Base-by-base conservation (phyloP, 768 basidiomycete species). In the Termitomyces sp. region DNA sequence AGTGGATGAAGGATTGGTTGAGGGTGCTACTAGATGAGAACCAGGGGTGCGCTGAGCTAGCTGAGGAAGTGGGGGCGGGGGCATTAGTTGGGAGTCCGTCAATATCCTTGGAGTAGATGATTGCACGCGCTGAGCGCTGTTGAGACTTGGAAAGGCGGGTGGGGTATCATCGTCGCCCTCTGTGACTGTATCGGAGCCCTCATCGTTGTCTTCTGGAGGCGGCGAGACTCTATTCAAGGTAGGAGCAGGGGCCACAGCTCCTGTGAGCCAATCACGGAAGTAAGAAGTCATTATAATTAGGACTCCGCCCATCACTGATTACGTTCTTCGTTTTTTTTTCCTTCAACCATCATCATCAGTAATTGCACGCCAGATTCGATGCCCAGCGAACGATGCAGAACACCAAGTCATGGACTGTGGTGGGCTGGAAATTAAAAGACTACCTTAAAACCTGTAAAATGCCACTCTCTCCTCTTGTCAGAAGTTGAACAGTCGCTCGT, bases 111-210 rank as follows among this genome's bases (percentile, higher is more conserved):
- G 73, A 1, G 44, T 60, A 12, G 74, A 50, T 47, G 55, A 62
- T 38, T 73, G 62, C 26, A 80, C 74, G 30, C 91, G 83, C 66
- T 93, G 91, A 4, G 86, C 87, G 61, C 91, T 92, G 67, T 79
- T 79, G 4, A 84, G 74, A 54, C 80, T 82, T 28, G 91, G 91
- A 69, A 93, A 93, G 1, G 85, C 82, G 12, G 91, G 91, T 7
- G 91, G 86, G 13, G 66, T 65, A 64, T 91, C 83, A 60, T 87
- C 79, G 56, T 79, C 75, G 52, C 69, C 73, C 58, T 75, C 72
- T 44, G 60, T 67, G n/a, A 61, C 66, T 18, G 66, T 68, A 56
- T 61, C 66, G 7, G 64, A 63, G 13, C 64, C 74, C 33, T 75
- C 76, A 14, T 75, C 79, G 54, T 81, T 78, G 60, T 79, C 77